Evolutionary conservation across 208 protist species (phyloP), one percentile per base, ranked within the genome.

Genomic region (Trypanosoma mega): DNA sequence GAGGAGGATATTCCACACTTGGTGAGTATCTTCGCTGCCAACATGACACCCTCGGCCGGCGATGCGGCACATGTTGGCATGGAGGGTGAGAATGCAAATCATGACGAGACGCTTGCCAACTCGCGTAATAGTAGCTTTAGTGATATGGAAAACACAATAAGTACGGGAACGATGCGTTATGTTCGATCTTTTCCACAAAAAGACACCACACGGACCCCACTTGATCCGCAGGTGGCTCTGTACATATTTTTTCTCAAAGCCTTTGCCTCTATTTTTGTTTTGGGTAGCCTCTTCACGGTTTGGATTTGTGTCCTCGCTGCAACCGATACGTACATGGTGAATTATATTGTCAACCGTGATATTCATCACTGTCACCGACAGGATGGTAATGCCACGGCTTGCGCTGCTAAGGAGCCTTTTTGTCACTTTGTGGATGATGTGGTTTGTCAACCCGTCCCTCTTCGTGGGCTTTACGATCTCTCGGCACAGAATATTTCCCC

Each of bases 211-310:
- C 80, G 71, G 51, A 86, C 79, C 4, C 68, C 77, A 12, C 68
- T 87, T 3, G 84, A 94, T 57, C 88, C 88, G 2, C 84, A 92
- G 50, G 80, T 88, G 33, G 72, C 82, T 14, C 70, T 92, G 20
- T 94, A 94, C 74, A 54, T 87, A 62, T 83, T 74, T 50, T 90
- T 82, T 26, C 67, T 94, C 23, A 89, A 90, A 52, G 80, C 81
- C 55, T 87, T 89, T 61, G 63, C 76, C 7, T 65, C 80, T 9
- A 59, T 92, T 3, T 75, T 90, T 62, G 36, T 92, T 30, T 30
- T 87, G 3, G 84, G 88, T 8, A 58, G 53, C 30, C 12, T 73
- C 26, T 86, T 92, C 52, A 84, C 78, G 16, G 52, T 82, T 18
- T 89, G 84, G 82, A 92, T 94, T 33, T 80, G 76, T 68, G 29